Conservation (phyloP, 768 basidiomycete genomes). For the Auricularia heimuer region DNA sequence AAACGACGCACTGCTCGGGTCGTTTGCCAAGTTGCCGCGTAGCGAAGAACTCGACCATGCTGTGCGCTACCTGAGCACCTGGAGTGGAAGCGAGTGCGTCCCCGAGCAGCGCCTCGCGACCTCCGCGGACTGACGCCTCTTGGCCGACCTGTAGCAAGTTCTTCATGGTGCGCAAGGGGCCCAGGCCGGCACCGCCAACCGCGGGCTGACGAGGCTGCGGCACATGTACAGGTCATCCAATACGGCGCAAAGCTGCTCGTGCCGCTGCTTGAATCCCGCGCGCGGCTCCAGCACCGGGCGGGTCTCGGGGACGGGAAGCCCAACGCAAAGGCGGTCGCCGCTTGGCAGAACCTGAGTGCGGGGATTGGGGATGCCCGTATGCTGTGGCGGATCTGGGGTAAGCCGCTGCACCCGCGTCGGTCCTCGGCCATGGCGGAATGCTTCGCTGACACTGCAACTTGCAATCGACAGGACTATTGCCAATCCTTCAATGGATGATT, state of each 20-base stretch:
- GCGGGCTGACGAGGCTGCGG: not conserved
- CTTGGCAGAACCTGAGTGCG: conserved; percentile 19
- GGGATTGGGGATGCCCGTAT: conserved; percentile 51
- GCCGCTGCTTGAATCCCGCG: conserved; percentile 56
- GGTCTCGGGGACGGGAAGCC: conserved; percentile 36
- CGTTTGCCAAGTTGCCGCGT: conserved; percentile 46
- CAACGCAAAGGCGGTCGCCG: not conserved
- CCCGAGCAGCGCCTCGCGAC: conserved; percentile 7
- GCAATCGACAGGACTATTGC: conserved; percentile 23
- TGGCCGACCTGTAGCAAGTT: conserved; percentile 46
- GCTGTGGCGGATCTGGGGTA: conserved; percentile 75
- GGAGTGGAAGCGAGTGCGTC: conserved; percentile 81
- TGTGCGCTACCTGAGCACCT: conserved; percentile 67
- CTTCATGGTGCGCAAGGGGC: conserved; percentile 44
- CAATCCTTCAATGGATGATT: conserved; percentile 73
- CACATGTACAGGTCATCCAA: conserved; percentile 66
- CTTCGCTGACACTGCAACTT: not conserved
- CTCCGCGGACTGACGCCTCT: conserved; percentile 6
- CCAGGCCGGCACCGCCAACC: not conserved
- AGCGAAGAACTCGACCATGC: conserved; percentile 63
- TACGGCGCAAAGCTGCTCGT: conserved; percentile 62
- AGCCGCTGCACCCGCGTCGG: conserved; percentile 15
- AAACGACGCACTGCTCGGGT: conserved; percentile 57
- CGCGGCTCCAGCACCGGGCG: conserved; percentile 54
- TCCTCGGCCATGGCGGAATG: not conserved